A percentile compares a stretch with the other conserved stretches of the same genome.
Evolutionary conservation across 2,329 filamentous ascomycete species (phyloP).

Genomic region (Aureobasidium sp.): DNA sequence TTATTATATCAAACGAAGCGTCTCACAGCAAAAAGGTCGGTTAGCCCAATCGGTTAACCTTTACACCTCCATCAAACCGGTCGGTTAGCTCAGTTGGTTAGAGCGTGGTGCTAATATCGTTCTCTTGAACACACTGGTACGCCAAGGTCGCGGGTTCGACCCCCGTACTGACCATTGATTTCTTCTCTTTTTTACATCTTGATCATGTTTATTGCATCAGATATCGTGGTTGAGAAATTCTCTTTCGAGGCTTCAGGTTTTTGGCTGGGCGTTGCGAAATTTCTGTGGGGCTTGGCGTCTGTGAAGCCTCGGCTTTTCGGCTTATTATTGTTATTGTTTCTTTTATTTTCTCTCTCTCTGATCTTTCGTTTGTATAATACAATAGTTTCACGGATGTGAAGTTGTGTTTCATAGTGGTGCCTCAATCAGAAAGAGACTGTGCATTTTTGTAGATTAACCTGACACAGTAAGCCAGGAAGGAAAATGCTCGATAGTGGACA

Average conservation of each 20-base stretch:
- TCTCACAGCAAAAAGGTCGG: too few species aligned
- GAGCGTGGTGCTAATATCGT: constrained; percentile 5
- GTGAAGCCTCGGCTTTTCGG: not conserved
- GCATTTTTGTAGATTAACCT: too few species aligned
- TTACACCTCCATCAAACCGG: not conserved
- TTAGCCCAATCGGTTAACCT: too few species aligned
- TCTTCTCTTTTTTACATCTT: too few species aligned
- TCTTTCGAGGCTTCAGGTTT: not conserved
- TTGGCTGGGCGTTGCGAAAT: not conserved
- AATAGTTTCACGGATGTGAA: too few species aligned
- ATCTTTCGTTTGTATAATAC: not conserved
- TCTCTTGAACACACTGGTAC: not conserved
- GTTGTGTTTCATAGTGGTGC: too few species aligned
- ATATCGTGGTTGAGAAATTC: too few species aligned
- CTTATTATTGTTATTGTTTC: not conserved
- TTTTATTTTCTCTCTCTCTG: not conserved
- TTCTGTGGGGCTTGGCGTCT: not conserved
- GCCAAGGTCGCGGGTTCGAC: constrained; percentile 7
- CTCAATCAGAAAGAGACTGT: too few species aligned
- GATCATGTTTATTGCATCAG: too few species aligned
- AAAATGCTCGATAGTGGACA: too few species aligned
- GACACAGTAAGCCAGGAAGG: too few species aligned
- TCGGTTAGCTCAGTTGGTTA: constrained; percentile 10
- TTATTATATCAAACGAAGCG: too few species aligned
- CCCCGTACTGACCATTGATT: constrained; percentile 3